A percentile compares a stretch with the other conserved stretches of the same genome.
Evolutionary conservation across 441 rosid species (phyloP).

Genomic region (Brassica balearica): DNA sequence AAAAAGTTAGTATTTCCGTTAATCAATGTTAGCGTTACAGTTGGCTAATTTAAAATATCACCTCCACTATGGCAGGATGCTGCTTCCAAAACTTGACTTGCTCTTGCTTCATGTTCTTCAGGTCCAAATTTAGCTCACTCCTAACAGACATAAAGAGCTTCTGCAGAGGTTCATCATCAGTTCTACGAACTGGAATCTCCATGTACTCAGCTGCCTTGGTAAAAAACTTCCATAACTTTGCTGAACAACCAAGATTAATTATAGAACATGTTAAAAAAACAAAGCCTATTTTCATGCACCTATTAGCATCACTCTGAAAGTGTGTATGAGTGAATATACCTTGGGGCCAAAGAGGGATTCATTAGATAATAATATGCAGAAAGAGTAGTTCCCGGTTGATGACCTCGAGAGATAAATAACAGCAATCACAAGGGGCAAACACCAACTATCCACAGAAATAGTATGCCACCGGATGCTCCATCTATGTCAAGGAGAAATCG

Average conservation of each 20-base stretch:
- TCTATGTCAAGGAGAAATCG: slow-evolving; percentile 89
- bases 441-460: slow-evolving; percentile 97
- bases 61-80: slow-evolving; percentile 98
- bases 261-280: slow-evolving; percentile 29
- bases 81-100: slow-evolving; percentile 99
- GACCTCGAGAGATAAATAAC: slow-evolving; percentile 96
- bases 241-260: slow-evolving; percentile 51
- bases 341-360: slow-evolving; percentile 99
- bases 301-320: background rate
- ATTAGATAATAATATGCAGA: slow-evolving; percentile 86
- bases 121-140: slow-evolving; percentile 96
- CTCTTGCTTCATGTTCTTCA: slow-evolving; percentile 96
- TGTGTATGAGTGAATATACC: slow-evolving; percentile 54
- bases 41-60: slow-evolving; percentile 38
- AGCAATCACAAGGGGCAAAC: slow-evolving; percentile 94
- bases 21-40: slow-evolving; percentile 13
- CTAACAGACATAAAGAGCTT: slow-evolving; percentile 94
- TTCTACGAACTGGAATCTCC: slow-evolving; percentile 97
- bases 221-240: slow-evolving; percentile 97
- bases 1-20: slow-evolving; percentile 31
- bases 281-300: slow-evolving; percentile 12
- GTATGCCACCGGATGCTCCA: slow-evolving; percentile 96
- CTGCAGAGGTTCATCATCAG: slow-evolving; percentile 95
- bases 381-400: slow-evolving; percentile 92
- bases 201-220: slow-evolving; percentile 94